Evolutionary conservation across 345 rosid genomes (phyloP), one percentile per base, ranked within the genome.

Genomic region (Geranium brycei): DNA sequence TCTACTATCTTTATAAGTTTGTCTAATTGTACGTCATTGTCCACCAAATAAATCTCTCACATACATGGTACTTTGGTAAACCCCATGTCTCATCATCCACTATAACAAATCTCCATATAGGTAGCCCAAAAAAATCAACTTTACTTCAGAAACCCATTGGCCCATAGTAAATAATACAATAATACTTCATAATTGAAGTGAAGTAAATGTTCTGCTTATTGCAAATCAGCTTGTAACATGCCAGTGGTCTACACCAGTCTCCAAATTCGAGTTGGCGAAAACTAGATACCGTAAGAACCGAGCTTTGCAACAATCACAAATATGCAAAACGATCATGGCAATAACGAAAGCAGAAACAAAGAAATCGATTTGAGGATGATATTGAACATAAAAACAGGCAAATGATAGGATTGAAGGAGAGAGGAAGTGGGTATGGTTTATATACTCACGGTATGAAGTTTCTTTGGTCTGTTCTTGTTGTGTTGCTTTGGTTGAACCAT

Each of bases 401-500:
- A 51, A 63, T 23, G 47, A 38, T 51, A 59, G 17, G 3, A 41
- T 32, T 15, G 51, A 28, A 41, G 51, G 0, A 62, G 2, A 61
- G 51, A 41, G n/a, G 4, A 41, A 32, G 38, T 32, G 38, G 38
- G 51, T n/a, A n/a, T n/a, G n/a, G 28, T 23, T 23, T 23, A 23
- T 23, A 23, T 23, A 73, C 82, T 81, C 76, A 85, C 91, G 4
- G 77, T 79, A 7, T 80, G 75, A 58, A 75, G 82, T 66, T 82
- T 88, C 80, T 79, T 87, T 4, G 82, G 76, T 64, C 80, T 87
- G 60, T 83, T 71, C 77, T 89, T 80, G 19, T 89, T 80, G 19
- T 81, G 87, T 16, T 76, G 87, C 76, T 81, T 89, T 57, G 85
- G 72, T 80, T 91, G 91, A 15, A 85, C 95, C 98, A 89, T 91